phyloP scores from a whole-genome alignment of 257 asterid genomes.

The Striga asiatica region DNA sequence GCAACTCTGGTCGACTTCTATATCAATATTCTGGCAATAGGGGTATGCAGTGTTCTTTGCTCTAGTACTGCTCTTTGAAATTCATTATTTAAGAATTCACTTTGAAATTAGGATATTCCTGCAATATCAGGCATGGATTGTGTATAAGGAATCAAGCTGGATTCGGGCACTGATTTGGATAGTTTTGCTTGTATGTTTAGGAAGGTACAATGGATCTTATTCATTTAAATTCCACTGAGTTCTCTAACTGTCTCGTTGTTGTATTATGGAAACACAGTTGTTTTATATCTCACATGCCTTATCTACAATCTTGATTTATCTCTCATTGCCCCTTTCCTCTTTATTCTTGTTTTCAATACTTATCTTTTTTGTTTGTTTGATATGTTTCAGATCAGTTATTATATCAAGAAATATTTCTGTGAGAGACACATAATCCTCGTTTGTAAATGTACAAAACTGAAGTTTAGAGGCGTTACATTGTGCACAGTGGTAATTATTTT shows the following conservation, averaged over 20 bases:
- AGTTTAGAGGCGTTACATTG: neutral
- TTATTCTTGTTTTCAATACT: no score
- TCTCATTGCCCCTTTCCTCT: neutral
- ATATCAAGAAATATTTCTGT: no score
- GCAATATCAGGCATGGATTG: conserved; percentile 58
- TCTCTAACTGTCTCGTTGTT: neutral
- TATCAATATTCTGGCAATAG: conserved; percentile 38
- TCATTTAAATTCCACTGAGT: neutral
- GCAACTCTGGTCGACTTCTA: conserved; percentile 67
- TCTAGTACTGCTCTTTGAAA: no score
- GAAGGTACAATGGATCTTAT: conserved; percentile 40
- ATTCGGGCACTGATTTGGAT: conserved; percentile 44
- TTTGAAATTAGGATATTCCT: no score
- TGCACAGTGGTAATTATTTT: neutral
- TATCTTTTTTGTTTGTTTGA: no score
- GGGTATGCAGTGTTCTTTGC: conserved; percentile 35
- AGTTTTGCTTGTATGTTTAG: conserved; percentile 49
- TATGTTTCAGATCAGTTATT: no score
- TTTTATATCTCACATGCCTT: neutral
- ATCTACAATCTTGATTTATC: neutral
- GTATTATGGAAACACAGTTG: neutral
- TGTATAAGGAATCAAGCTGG: conserved; percentile 68
- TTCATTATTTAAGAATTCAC: no score
- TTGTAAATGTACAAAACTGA: no score
- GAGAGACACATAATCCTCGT: no score